Conservation (phyloP, 352 stramenopile genomes). For the Salisapilia sapeloensis region DNA sequence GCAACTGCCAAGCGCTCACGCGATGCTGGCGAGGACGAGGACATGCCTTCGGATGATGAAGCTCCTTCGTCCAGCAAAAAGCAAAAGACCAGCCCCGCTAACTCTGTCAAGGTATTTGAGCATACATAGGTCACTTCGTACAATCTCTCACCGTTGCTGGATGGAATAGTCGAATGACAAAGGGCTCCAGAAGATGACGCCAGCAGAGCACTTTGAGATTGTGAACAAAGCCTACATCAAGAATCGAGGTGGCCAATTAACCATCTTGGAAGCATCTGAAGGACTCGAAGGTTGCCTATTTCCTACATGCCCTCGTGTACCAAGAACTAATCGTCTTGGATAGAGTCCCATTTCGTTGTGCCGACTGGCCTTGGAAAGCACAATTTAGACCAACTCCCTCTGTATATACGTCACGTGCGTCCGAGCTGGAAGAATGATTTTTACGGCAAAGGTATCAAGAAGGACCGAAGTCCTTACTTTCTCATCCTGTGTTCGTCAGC, state of each 20-base stretch:
- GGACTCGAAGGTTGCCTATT: constrained; percentile 41
- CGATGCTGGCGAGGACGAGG: constrained; percentile 3
- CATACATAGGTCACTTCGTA: not conserved
- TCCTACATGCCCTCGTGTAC: not conserved
- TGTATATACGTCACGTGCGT: constrained; percentile 60
- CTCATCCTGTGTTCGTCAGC: constrained; percentile 87
- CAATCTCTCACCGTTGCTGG: not conserved
- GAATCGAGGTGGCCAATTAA: constrained; percentile 61
- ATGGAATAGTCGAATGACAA: constrained; percentile 10
- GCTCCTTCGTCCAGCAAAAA: constrained; percentile 19
- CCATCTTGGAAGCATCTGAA: constrained; percentile 61
- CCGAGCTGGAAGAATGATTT: constrained; percentile 68
- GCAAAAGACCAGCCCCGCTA: constrained; percentile 15
- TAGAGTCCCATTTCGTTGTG: constrained; percentile 51
- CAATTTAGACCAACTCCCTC: constrained; percentile 43
- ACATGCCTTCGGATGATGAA: constrained; percentile 10
- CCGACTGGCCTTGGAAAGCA: constrained; percentile 61
- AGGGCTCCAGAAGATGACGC: constrained; percentile 63
- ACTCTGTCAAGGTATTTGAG: not conserved
- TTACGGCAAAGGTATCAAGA: constrained; percentile 44
- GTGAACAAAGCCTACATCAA: constrained; percentile 66
- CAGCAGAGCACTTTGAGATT: constrained; percentile 62
- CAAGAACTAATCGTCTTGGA: not conserved
- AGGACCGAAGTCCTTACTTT: constrained; percentile 83
- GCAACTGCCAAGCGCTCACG: constrained; percentile 23